Evolutionary conservation across 2,329 filamentous ascomycete genomes (phyloP), one percentile per base, ranked within the genome.

Genomic region (Cercospora sp.): DNA sequence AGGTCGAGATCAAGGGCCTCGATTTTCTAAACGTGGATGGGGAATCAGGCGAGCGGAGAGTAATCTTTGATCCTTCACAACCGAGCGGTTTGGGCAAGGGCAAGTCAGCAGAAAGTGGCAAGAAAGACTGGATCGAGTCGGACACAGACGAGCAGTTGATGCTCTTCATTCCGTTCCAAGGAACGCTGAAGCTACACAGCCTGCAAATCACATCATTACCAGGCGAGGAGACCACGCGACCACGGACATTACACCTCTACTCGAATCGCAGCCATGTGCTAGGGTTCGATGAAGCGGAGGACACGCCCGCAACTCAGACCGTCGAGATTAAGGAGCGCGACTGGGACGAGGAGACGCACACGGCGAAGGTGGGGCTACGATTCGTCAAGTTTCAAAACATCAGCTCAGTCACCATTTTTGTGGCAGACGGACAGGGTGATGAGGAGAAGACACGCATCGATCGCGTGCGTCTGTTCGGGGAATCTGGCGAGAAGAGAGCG

Each of bases 351-450:
- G 79, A 81, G 74, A 85, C 83, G 2, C 81, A 80, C 18, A 85
- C 84, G 0, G 84, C 83, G 18, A 85, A 83, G 75, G 73, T 85
- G 30, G 83, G 85, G 80, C 82, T 98, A 75, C 91, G 94, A 13
- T 97, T 94, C 77, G 95, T 99, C 81, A 97, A 97, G 83, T 99
- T 98, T 84, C 95, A 98, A 82, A 96, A 93, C 77, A 91, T 97
- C 64, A 91, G 89, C 68, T 95, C 90, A 70, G 78, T 99, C 74
- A 90, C 97, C 18, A 75, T 99, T 10, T 99, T 97, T 79, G 89
- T 99, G 37, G 91, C 91, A 64, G 90, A 96, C 78, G 82, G 81
- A 3, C 94, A 93, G 2, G 91, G 94, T 65, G 90, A 92, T 62
- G 88, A 90, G 53, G 94, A 98, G 78, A 94, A 92, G 83, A 90